A percentile compares a stretch with the other conserved stretches of the same genome.
Evolutionary conservation across 1,284 basidiomycete species (phyloP).

Genomic region (Boletus austroedulis): DNA sequence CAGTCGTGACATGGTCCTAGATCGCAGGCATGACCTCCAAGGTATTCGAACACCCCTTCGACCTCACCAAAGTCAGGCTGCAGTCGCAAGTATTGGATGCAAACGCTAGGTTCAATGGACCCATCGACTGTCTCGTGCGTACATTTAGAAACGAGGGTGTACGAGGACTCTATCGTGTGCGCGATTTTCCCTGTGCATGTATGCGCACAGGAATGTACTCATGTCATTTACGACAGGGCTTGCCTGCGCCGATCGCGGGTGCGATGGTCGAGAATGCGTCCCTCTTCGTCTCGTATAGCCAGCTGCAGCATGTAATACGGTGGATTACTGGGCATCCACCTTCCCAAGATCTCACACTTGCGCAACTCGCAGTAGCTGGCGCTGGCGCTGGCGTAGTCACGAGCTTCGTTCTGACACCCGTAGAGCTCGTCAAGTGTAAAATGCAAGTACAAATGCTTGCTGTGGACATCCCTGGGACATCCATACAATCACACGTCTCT

Average conservation of each 20-base stretch:
- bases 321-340: conserved; percentile 33
- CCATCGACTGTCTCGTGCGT: conserved; percentile 79
- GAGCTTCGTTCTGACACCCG: conserved; percentile 90
- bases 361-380: conserved; percentile 77
- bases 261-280: conserved; percentile 92
- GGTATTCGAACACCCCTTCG: conserved; percentile 72
- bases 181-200: conserved; percentile 28
- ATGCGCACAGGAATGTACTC: background rate
- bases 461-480: conserved; percentile 25
- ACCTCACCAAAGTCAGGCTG: conserved; percentile 79
- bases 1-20: conserved; percentile 36
- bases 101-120: conserved; percentile 73
- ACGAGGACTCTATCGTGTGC: conserved; percentile 81
- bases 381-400: conserved; percentile 84
- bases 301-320: conserved; percentile 71
- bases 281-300: conserved; percentile 86
- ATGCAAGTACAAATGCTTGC: conserved; percentile 96
- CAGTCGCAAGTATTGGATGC: conserved; percentile 82
- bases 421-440: conserved; percentile 95
- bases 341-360: conserved; percentile 51
- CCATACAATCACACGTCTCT: conserved; percentile 14
- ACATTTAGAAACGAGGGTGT: conserved; percentile 82
- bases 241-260: conserved; percentile 88
- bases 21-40: conserved; percentile 73
- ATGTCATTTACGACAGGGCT: conserved; percentile 56